Evolutionary conservation across 2,329 filamentous ascomycete genomes (phyloP), one percentile per base, ranked within the genome.

Genomic region (Neonectria ditissima): DNA sequence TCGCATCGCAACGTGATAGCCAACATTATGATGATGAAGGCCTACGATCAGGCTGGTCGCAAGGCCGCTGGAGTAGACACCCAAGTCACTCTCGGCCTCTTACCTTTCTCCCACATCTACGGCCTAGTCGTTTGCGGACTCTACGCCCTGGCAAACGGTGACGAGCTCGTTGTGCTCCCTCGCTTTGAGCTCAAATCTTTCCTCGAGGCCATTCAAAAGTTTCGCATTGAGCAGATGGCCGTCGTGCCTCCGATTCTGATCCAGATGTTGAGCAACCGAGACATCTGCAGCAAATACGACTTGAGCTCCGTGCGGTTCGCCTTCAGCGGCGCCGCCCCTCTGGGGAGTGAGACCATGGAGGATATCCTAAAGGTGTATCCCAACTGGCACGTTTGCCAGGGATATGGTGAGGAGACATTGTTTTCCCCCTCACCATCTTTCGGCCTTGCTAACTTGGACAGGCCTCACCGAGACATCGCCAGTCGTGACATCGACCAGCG

Each of bases 71-170:
- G 74, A 13, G 65, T 84, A 44, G 75, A 75, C 13, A 82, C 78
- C 1, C 79, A 85, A 62, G 77, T 85, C 20, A 80, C 77, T 2
- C 84, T 94, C 0, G 92, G 91, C 5, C 81, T 95, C n/a, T 81
- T 95, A 0, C 92, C 92, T 1, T 88, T 93, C 73, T 94, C 91
- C 68, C 93, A 97, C 73, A 96, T 96, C 67, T 97, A 95, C 76
- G 88, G 88, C 4, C 80, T 96, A 37, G 87, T 93, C 18, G 39
- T 43, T 8, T 48, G 30, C 41, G 28, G 39, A 44, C 89, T 92
- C 75, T 79, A 82, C 1, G 84, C 84, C 26, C 81, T 88, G 2
- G 95, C 89, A 74, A 86, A 90, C 43, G 93, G 93, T 10, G 92
- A 96, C 69, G 87, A 89, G 60, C 83, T 91, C 10, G 83, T 96